Evolutionary conservation across 345 rosid genomes (phyloP).

Genomic region (Gossypium turneri): DNA sequence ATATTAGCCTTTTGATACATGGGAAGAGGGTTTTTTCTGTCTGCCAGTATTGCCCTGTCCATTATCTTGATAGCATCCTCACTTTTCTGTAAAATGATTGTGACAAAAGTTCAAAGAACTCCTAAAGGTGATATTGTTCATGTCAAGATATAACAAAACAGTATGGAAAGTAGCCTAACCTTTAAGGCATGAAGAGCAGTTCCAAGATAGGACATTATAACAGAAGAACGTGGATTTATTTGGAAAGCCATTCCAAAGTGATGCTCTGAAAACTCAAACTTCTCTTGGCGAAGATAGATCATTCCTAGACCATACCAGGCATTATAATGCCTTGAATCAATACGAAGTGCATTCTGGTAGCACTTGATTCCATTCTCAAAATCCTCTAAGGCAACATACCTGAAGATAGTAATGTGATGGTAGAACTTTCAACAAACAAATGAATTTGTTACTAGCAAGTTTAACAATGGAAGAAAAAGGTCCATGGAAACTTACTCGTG

Average conservation of each 20-base stretch:
- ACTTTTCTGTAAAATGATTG: conserved; percentile 52
- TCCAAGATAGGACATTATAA: conserved; percentile 93
- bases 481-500: conserved; percentile 68
- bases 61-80: conserved; percentile 84
- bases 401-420: conserved; percentile 25
- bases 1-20: conserved; percentile 98
- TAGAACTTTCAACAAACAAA: conserved; percentile 14
- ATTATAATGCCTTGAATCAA: conserved; percentile 93
- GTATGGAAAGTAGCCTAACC: conserved; percentile 34
- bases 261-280: conserved; percentile 91
- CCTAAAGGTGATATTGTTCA: background rate
- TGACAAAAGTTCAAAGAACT: conserved; percentile 9
- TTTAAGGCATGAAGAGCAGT: conserved; percentile 78
- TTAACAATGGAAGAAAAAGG: background rate
- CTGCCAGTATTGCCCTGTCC: conserved; percentile 89
- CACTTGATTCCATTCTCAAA: conserved; percentile 91
- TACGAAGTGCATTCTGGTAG: conserved; percentile 83
- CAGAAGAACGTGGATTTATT: conserved; percentile 86
- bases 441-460: background rate
- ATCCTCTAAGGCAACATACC: conserved; percentile 87
- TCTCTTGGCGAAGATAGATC: conserved; percentile 93
- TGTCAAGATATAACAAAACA: conserved; percentile 8
- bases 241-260: conserved; percentile 86
- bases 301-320: conserved; percentile 98
- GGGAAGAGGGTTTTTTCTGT: conserved; percentile 91